Conservation (phyloP, 257 asterid species). For the Gentiana macrophylla region DNA sequence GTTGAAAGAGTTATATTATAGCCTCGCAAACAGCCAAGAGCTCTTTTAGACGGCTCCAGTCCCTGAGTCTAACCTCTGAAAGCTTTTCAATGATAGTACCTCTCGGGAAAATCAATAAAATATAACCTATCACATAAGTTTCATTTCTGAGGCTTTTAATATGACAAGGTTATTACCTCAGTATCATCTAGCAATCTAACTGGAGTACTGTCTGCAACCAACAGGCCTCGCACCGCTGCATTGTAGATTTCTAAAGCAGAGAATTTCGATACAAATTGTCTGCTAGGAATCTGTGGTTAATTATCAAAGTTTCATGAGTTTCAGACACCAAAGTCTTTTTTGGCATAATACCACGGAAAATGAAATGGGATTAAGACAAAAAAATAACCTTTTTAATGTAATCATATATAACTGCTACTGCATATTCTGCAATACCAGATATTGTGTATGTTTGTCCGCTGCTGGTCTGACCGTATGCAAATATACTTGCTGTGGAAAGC, state of each 20-base stretch:
- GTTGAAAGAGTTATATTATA: constrained; percentile 16
- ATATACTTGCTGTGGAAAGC: constrained; percentile 50
- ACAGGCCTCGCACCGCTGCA: constrained; percentile 80
- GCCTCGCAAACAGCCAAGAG: constrained; percentile 68
- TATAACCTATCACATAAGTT: no score
- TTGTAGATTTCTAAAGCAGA: constrained; percentile 98
- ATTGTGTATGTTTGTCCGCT: constrained; percentile 64
- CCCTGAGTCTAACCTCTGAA: constrained; percentile 54
- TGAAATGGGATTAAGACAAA: not conserved
- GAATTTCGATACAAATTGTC: constrained; percentile 53
- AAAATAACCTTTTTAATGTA: constrained; percentile 25
- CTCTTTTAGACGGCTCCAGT: constrained; percentile 51
- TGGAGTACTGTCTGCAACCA: constrained; percentile 40
- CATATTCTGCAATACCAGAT: constrained; percentile 38
- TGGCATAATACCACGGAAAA: no score
- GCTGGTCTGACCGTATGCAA: constrained; percentile 67
- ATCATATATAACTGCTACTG: constrained; percentile 43
- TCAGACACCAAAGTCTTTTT: not conserved
- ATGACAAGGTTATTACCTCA: constrained; percentile 35
- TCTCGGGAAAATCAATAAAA: no score
- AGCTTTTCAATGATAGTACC: constrained; percentile 85
- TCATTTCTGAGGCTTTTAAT: no score
- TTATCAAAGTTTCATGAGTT: not conserved
- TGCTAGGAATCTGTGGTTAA: constrained; percentile 20
- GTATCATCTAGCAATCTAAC: constrained; percentile 91